Conservation (phyloP, 179 eudicot species). For the Spergularia azorica region DNA sequence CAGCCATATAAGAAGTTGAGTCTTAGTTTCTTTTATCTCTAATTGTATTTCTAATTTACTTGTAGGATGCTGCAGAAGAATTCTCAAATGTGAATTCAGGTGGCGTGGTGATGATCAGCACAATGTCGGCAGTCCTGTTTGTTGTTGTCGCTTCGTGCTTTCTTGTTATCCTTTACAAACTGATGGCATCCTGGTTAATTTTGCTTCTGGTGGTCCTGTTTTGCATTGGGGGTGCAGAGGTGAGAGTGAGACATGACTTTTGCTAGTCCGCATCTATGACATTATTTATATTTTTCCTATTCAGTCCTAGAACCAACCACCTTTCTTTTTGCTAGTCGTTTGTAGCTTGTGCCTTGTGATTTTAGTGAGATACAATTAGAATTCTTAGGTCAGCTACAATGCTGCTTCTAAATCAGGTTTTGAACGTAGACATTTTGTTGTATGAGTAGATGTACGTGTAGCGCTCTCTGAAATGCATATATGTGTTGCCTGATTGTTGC, state of each 20-base stretch:
- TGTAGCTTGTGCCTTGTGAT: too few relatives aligned
- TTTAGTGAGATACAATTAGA: too few relatives aligned
- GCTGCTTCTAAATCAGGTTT: too few relatives aligned
- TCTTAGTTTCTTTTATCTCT: neutral
- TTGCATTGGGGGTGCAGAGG: slow-evolving; percentile 89
- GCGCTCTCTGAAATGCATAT: too few relatives aligned
- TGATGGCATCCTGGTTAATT: slow-evolving; percentile 75
- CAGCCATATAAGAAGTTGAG: neutral
- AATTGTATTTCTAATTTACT: slow-evolving; percentile 20
- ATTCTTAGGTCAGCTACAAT: too few relatives aligned
- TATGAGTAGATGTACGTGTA: too few relatives aligned
- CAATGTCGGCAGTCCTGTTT: slow-evolving; percentile 64
- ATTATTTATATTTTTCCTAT: neutral
- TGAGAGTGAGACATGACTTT: slow-evolving; percentile 20
- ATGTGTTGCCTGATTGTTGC: too few relatives aligned
- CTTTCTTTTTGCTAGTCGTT: neutral
- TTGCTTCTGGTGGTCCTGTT: slow-evolving; percentile 75
- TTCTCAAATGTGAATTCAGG: slow-evolving; percentile 38
- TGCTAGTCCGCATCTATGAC: neutral
- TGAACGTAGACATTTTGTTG: too few relatives aligned
- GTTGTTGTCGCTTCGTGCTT: slow-evolving; percentile 77
- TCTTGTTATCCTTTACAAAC: slow-evolving; percentile 60
- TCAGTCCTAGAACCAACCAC: neutral
- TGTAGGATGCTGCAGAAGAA: slow-evolving; percentile 69
- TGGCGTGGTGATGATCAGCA: slow-evolving; percentile 63